Percentiles rank a stretch among this genome's conserved stretches.
These are phyloP conservation scores for Xylariaceae sp. DNA, from an alignment of 2,329 filamentous ascomycete genomes.

Conservation along the genomic window DNA sequence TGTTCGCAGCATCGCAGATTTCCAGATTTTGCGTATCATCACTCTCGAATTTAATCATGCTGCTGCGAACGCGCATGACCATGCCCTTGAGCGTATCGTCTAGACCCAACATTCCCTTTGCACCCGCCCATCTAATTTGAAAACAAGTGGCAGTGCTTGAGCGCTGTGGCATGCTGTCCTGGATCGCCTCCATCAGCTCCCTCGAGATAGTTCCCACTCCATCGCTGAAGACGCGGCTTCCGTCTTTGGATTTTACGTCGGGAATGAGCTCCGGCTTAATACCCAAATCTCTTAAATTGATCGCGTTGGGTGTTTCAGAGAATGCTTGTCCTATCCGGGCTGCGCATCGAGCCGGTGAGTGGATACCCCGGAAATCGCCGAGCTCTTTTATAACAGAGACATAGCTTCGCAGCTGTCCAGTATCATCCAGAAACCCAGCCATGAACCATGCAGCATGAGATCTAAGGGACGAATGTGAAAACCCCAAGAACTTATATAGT, in stretches of 20 bases:
- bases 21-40: slow-evolving; percentile 62
- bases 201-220: slow-evolving; percentile 77
- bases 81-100: slow-evolving; percentile 66
- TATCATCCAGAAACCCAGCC: slow-evolving; percentile 51
- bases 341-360: slow-evolving; percentile 60
- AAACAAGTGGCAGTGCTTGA: slow-evolving; percentile 66
- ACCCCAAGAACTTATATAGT: slow-evolving; percentile 71
- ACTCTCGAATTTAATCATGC: slow-evolving; percentile 81
- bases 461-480: slow-evolving; percentile 79
- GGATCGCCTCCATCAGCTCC: slow-evolving; percentile 64
- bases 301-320: slow-evolving; percentile 72
- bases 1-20: slow-evolving; percentile 73
- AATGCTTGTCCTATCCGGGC: slow-evolving; percentile 72
- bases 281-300: slow-evolving; percentile 52
- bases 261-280: slow-evolving; percentile 46
- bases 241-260: slow-evolving; percentile 58
- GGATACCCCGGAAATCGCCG: slow-evolving; percentile 58
- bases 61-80: slow-evolving; percentile 67
- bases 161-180: slow-evolving; percentile 56
- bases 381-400: slow-evolving; percentile 53
- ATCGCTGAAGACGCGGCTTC: slow-evolving; percentile 73
- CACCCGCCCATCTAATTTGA: slow-evolving; percentile 76
- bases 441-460: slow-evolving; percentile 72
- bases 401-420: slow-evolving; percentile 43
- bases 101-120: slow-evolving; percentile 76